Evolutionary conservation across 208 protist species (phyloP).

Genomic region (Leishmania tarentolae): DNA sequence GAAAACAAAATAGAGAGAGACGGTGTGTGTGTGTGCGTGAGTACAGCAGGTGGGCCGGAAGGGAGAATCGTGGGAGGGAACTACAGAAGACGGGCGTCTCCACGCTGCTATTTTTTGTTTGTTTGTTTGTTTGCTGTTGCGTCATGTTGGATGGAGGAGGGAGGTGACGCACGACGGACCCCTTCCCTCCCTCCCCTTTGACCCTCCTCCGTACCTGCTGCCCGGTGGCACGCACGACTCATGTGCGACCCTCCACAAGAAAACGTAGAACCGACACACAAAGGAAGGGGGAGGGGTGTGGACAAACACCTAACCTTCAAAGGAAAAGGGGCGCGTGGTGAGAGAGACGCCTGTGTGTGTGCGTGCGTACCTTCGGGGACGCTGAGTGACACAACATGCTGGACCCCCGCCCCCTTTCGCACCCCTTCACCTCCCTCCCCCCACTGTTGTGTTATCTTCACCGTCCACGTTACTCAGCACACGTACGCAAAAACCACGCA

Average conservation of each 20-base stretch:
- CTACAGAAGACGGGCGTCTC: neutral
- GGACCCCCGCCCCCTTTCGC: neutral
- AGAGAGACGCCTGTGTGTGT: neutral
- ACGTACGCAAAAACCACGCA: neutral
- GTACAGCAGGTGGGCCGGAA: neutral
- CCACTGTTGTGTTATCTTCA: neutral
- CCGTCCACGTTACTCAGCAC: neutral
- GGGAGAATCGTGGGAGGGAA: neutral
- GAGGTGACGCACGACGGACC: neutral
- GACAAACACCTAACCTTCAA: neutral
- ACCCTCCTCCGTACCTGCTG: neutral
- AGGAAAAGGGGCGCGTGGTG: neutral
- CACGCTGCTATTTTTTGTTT: neutral
- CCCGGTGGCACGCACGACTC: neutral
- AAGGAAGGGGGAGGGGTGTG: neutral
- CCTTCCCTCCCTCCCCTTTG: neutral
- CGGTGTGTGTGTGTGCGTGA: neutral
- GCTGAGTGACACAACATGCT: neutral
- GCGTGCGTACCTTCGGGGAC: neutral
- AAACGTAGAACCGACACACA: neutral
- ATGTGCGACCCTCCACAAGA: neutral
- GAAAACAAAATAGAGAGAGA: neutral
- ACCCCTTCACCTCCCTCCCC: neutral
- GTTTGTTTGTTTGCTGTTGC: neutral
- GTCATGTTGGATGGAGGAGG: too few species aligned